Evolutionary conservation across 1,284 basidiomycete species (phyloP).

Genomic region (Sporisorium sorghi): DNA sequence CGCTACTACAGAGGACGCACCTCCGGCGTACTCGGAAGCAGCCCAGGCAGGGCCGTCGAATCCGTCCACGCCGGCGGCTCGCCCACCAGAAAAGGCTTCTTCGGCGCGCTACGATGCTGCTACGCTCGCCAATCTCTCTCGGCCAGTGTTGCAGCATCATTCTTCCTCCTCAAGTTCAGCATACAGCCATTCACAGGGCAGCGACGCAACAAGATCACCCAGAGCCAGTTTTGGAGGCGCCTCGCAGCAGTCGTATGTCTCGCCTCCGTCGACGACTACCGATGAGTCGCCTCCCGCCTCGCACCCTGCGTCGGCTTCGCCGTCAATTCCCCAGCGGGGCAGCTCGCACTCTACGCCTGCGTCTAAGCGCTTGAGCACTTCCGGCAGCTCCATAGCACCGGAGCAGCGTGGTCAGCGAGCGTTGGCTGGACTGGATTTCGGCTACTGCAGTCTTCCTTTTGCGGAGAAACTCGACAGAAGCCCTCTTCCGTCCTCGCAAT

Average conservation of each 20-base stretch:
- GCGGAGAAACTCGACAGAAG: constrained; percentile 36
- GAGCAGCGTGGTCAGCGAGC: constrained; percentile 39
- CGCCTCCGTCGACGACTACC: constrained; percentile 5
- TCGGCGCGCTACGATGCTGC: constrained; percentile 11
- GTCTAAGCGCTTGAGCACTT: constrained; percentile 16
- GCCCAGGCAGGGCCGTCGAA: constrained; percentile 14
- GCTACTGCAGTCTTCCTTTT: constrained; percentile 49
- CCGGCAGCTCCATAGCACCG: constrained; percentile 2
- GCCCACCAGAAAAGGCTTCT: constrained; percentile 9
- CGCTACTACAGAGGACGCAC: constrained; percentile 16
- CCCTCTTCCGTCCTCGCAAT: constrained; percentile 9
- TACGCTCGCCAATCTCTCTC: constrained; percentile 11
- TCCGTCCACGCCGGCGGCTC: not conserved
- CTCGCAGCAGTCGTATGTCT: not conserved
- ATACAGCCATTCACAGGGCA: constrained; percentile 10
- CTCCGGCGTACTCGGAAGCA: constrained; percentile 27
- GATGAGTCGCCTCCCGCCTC: constrained; percentile 5
- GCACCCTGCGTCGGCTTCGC: constrained; percentile 2
- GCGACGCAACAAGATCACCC: not conserved
- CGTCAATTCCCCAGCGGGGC: constrained; percentile 20
- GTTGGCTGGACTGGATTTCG: constrained; percentile 54
- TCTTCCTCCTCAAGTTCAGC: constrained; percentile 31
- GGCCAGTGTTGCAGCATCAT: constrained; percentile 23
- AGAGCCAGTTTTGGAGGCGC: constrained; percentile 1
- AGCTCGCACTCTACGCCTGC: constrained; percentile 20